These are phyloP conservation scores for Rhazya stricta DNA, from an alignment of 257 asterid species.

Conservation along the genomic window DNA sequence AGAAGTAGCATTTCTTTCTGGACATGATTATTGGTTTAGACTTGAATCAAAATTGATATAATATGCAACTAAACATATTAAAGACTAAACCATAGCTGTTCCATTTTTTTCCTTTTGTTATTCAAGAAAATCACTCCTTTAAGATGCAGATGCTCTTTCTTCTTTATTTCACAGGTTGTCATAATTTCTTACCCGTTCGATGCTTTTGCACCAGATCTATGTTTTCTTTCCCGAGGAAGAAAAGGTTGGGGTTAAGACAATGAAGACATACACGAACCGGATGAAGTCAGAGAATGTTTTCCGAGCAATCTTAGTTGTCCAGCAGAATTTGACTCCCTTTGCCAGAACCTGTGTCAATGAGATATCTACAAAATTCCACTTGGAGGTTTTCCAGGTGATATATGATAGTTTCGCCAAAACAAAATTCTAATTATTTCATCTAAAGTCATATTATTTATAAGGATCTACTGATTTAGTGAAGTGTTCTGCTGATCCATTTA, in stretches of 20 bases:
- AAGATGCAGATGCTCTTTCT: background rate
- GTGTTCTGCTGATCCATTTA: background rate
- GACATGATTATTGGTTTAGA: background rate
- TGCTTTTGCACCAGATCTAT: slow-evolving; percentile 47
- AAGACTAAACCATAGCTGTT: background rate
- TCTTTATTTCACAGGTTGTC: slow-evolving; percentile 4
- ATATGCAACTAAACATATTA: too few relatives aligned
- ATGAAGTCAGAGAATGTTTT: slow-evolving; percentile 65
- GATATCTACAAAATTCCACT: slow-evolving; percentile 62
- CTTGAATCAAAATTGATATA: background rate
- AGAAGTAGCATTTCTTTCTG: background rate
- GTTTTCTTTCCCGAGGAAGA: slow-evolving; percentile 73
- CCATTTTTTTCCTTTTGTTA: background rate
- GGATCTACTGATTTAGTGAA: too few relatives aligned
- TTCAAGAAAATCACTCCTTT: background rate
- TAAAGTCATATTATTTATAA: too few relatives aligned
- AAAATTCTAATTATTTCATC: background rate
- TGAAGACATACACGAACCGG: slow-evolving; percentile 57
- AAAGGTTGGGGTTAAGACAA: slow-evolving; percentile 68
- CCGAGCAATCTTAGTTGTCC: slow-evolving; percentile 68
- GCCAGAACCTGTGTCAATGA: slow-evolving; percentile 61
- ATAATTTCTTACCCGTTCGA: background rate
- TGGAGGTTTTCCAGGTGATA: slow-evolving; percentile 78
- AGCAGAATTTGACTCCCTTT: slow-evolving; percentile 64
- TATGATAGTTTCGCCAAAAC: background rate